Conservation (phyloP, 2,329 filamentous ascomycete genomes). For the Aspergillus versicolor region DNA sequence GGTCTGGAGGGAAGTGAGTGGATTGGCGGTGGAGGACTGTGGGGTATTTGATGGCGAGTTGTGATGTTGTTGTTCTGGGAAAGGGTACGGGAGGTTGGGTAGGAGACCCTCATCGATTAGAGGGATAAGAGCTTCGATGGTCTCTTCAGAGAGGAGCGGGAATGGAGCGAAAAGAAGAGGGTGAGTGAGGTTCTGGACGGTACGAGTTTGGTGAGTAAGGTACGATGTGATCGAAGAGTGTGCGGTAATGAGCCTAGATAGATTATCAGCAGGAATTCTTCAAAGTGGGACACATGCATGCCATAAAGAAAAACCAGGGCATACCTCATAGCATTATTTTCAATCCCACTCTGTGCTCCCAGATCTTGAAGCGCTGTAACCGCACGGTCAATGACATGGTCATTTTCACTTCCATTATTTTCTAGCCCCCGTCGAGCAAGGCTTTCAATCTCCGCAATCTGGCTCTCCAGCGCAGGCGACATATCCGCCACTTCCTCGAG, state of each 20-base stretch:
- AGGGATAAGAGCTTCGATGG: constrained; percentile 58
- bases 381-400: constrained; percentile 54
- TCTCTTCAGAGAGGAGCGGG: constrained; percentile 52
- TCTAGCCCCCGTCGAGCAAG: constrained; percentile 54
- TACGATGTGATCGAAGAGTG: constrained; percentile 60
- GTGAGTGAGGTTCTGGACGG: constrained; percentile 58
- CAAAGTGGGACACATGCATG: too few species aligned
- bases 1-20: constrained; percentile 63
- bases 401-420: constrained; percentile 51
- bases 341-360: constrained; percentile 55
- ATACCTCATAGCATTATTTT: constrained; percentile 57
- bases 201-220: constrained; percentile 60
- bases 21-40: constrained; percentile 39
- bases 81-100: constrained; percentile 52
- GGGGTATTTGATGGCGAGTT: constrained; percentile 32
- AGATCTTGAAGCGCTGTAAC: constrained; percentile 54
- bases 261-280: not conserved
- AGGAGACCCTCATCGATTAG: constrained; percentile 54
- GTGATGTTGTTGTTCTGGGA: constrained; percentile 30
- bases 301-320: constrained; percentile 11
- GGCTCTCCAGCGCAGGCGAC: constrained; percentile 54
- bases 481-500: constrained; percentile 53
- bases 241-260: constrained; percentile 55
- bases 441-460: constrained; percentile 57
- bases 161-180: constrained; percentile 59